Base-by-base conservation (phyloP, 1,139 yeast species). In the Sugiyamaella pinicola region DNA sequence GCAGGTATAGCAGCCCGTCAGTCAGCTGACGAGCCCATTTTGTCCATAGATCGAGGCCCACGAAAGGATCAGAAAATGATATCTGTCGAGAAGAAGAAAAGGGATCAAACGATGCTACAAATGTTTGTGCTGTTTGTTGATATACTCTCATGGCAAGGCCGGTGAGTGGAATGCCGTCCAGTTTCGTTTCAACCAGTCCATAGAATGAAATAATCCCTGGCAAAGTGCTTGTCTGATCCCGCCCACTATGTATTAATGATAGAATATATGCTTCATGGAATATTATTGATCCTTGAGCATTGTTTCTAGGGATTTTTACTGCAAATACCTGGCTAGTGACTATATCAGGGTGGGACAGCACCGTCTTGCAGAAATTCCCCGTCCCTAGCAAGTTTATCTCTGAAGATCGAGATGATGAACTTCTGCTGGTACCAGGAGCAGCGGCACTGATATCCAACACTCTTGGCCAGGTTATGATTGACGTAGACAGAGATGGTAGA, bases 1-100 rank as follows among this genome's bases (percentile, higher is more conserved):
- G 89, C 19, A 88, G 74, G 57, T 73, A 81, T 15, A 73, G 67
- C 40, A 87, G 67, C 0, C 88, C 91, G 4, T 70, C 63, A 12
- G 82, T 62, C 10, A 83, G 70, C 53, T 82, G 82, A 21, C 41
- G 62, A 0, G 80, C 69, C 65, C 84, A 75, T 2, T 57, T 51
- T 9, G 22, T 19, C 64, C 64, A 61, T 21, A 45, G 40, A 6
- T 47, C 38, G 1, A 39, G 37, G 18, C 62, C 61, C 1, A 61
- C 53, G 40, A 40, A 55, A 17, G 57, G 59, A 24, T 49, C 45
- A 2, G 47, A 15, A 19, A 42, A 42, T n/a, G 47, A 42, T 2
- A 31, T 42, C 10, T 18, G 5, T 24, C 37, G 10, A 12, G 40
- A 34, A 18, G 40, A 34, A 18, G 46, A 43, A 12, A 17, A 34